These are phyloP conservation scores for Lactarius hengduanensis DNA, from an alignment of 768 basidiomycete species.

Conservation along the genomic window DNA sequence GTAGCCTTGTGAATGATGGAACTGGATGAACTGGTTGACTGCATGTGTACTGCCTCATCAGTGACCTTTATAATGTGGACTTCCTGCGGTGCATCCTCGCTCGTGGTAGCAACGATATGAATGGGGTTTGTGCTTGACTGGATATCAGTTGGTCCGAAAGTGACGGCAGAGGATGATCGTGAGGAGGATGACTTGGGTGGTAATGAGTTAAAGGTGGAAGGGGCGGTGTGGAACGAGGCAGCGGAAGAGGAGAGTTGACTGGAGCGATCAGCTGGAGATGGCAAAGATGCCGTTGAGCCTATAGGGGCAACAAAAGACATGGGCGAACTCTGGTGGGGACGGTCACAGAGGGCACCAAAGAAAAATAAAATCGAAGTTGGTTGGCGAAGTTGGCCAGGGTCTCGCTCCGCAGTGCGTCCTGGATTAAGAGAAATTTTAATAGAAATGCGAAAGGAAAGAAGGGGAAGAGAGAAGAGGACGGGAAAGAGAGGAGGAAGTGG, in stretches of 20 bases:
- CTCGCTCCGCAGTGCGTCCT: neutral
- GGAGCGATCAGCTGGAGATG: slow-evolving; percentile 16
- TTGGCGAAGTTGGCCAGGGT: neutral
- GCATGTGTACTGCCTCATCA: slow-evolving; percentile 46
- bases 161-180: slow-evolving; percentile 25
- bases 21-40: slow-evolving; percentile 39
- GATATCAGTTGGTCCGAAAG: slow-evolving; percentile 19
- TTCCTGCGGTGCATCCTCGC: slow-evolving; percentile 42
- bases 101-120: slow-evolving; percentile 35
- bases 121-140: slow-evolving; percentile 35
- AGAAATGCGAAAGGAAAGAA: neutral
- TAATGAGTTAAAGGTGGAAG: slow-evolving; percentile 7
- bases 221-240: slow-evolving; percentile 25
- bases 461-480: neutral
- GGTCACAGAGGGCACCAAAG: neutral
- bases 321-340: neutral
- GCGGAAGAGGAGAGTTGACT: slow-evolving; percentile 22
- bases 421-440: neutral
- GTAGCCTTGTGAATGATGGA: slow-evolving; percentile 39
- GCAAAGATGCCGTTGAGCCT: neutral
- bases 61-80: slow-evolving; percentile 56
- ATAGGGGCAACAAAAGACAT: slow-evolving; percentile 17
- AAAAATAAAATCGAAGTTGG: neutral
- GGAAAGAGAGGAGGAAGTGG: neutral
- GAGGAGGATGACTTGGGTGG: slow-evolving; percentile 20